These are phyloP conservation scores for Paxillus involutus DNA, from an alignment of 768 basidiomycete species.

Conservation along the genomic window DNA sequence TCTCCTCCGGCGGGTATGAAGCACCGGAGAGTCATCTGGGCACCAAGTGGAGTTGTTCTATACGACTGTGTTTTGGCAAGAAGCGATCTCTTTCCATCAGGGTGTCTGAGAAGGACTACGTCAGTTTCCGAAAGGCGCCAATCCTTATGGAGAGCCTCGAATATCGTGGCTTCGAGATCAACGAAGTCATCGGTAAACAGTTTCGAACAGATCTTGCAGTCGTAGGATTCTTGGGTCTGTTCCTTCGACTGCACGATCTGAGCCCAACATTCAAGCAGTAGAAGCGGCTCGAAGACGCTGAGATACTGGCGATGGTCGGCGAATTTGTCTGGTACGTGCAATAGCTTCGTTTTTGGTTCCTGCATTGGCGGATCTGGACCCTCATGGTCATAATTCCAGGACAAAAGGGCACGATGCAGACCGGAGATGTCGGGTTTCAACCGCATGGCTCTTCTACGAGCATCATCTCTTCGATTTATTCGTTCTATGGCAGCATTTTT, in stretches of 20 bases:
- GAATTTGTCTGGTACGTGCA: slow-evolving; percentile 67
- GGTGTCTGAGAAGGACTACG: slow-evolving; percentile 73
- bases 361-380: slow-evolving; percentile 63
- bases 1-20: slow-evolving; percentile 44
- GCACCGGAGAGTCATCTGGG: slow-evolving; percentile 62
- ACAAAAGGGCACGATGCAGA: slow-evolving; percentile 75
- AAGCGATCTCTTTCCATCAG: slow-evolving; percentile 49
- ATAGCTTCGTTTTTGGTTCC: slow-evolving; percentile 29
- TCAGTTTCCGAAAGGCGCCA: slow-evolving; percentile 84
- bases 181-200: slow-evolving; percentile 80
- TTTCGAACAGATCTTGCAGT: slow-evolving; percentile 66
- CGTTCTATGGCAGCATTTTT: slow-evolving; percentile 50
- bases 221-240: slow-evolving; percentile 50
- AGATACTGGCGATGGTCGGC: slow-evolving; percentile 64
- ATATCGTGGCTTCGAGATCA: slow-evolving; percentile 70
- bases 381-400: slow-evolving; percentile 81
- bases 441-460: slow-evolving; percentile 59
- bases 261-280: slow-evolving; percentile 89
- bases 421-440: slow-evolving; percentile 80
- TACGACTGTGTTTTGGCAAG: slow-evolving; percentile 73
- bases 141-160: slow-evolving; percentile 58
- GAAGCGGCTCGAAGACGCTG: slow-evolving; percentile 76
- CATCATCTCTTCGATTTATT: slow-evolving; percentile 56
- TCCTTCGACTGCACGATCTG: slow-evolving; percentile 81
- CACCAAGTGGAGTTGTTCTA: slow-evolving; percentile 40